Percentiles rank a stretch among this genome's conserved stretches.
Evolutionary conservation across 306 rosid species (phyloP).

Genomic region (Cucumis hystrix): DNA sequence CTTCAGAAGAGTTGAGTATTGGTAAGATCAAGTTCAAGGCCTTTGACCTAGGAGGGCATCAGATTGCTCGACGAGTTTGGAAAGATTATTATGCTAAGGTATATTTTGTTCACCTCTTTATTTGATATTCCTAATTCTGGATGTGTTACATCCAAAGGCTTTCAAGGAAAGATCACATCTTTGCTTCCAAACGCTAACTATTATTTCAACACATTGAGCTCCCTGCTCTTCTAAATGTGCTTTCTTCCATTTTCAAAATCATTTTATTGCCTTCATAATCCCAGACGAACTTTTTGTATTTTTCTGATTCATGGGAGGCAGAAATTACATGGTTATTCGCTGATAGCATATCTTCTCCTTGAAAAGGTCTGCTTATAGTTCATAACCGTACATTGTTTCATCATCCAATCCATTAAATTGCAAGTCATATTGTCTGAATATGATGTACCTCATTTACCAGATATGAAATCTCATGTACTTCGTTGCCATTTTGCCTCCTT

Average conservation of each 20-base stretch:
- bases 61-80: slow-evolving; percentile 78
- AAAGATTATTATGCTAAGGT: slow-evolving; percentile 87
- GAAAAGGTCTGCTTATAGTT: slow-evolving; percentile 2
- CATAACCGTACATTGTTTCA: neutral
- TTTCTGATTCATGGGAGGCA: slow-evolving; percentile 8
- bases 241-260: neutral
- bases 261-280: neutral
- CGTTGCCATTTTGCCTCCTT: neutral
- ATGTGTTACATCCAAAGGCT: neutral
- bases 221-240: neutral
- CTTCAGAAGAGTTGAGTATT: slow-evolving; percentile 75
- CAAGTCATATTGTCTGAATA: neutral
- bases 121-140: neutral
- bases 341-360: neutral
- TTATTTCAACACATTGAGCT: neutral
- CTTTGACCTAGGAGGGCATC: slow-evolving; percentile 80
- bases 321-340: neutral
- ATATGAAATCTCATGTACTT: neutral
- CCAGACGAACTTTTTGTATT: neutral
- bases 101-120: neutral
- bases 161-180: neutral
- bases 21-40: slow-evolving; percentile 82
- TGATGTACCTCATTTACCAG: neutral
- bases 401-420: neutral
- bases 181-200: neutral